Evolutionary conservation across 2,329 filamentous ascomycete genomes (phyloP).

Genomic region (Verticillium dahliae): DNA sequence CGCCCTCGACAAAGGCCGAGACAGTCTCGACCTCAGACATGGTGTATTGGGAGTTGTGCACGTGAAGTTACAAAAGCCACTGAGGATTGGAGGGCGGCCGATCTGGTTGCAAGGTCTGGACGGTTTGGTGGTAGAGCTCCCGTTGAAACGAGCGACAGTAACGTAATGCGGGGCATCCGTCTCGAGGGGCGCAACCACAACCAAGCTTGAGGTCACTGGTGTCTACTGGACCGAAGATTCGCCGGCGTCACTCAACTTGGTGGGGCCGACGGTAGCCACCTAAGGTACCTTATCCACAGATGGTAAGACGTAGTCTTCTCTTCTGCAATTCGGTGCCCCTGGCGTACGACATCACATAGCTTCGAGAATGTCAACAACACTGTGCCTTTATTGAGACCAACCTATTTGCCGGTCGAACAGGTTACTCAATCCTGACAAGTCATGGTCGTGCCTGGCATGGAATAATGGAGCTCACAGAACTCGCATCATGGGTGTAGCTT

Average conservation of each 20-base stretch:
- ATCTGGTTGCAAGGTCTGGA: neutral
- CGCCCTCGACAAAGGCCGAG: constrained; percentile 86
- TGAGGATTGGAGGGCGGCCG: neutral
- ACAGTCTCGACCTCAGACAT: constrained; percentile 50
- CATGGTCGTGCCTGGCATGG: too few species aligned
- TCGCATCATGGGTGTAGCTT: neutral
- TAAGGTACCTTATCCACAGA: neutral
- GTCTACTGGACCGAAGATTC: neutral
- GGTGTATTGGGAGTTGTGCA: neutral
- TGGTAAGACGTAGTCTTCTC: too few species aligned
- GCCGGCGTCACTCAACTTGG: neutral
- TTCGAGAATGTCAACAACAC: too few species aligned
- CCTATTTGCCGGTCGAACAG: too few species aligned
- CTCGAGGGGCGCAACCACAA: neutral
- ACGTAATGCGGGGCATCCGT: neutral
- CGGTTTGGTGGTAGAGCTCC: neutral
- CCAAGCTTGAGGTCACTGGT: neutral
- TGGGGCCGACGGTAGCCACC: neutral
- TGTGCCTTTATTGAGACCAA: too few species aligned
- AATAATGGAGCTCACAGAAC: too few species aligned
- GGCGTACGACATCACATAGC: too few species aligned
- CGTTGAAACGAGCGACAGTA: neutral
- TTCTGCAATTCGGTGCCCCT: too few species aligned
- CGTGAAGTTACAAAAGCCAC: neutral
- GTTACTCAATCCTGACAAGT: too few species aligned